phyloP scores from a whole-genome alignment of 140 eudicot species.

The Ambrosia hybrid region DNA sequence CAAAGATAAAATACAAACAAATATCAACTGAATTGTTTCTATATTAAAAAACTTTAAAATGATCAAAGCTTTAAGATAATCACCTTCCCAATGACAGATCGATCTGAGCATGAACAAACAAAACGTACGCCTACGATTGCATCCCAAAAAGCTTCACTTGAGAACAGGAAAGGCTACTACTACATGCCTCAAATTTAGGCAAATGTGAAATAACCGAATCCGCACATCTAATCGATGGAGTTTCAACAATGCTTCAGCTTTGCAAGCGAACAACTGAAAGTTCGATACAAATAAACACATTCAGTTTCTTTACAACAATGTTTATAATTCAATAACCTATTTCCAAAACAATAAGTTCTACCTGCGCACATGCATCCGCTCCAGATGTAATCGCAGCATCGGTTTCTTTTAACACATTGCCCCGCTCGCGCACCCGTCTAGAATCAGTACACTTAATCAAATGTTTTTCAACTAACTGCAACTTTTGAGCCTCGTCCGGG shows the following conservation, averaged over 20 bases:
- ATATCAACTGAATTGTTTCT: constrained; percentile 28
- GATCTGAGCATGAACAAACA: no score
- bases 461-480: constrained; percentile 68
- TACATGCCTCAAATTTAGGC: no score
- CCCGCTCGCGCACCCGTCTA: constrained; percentile 77
- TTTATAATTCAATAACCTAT: background rate
- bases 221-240: no score
- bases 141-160: no score
- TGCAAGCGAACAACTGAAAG: no score
- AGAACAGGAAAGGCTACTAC: no score
- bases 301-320: no score
- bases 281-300: no score
- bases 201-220: no score
- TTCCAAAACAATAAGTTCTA: constrained; percentile 11
- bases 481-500: constrained; percentile 57
- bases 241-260: no score
- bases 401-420: constrained; percentile 51
- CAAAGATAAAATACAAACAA: background rate
- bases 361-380: constrained; percentile 85
- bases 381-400: constrained; percentile 82
- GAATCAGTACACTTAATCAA: constrained; percentile 57
- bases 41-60: background rate
- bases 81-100: constrained; percentile 89
- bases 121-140: no score
- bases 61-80: constrained; percentile 13